These are phyloP conservation scores for Cercophora newfieldiana DNA, from an alignment of 495 filamentous ascomycete genomes.

Conservation along the genomic window DNA sequence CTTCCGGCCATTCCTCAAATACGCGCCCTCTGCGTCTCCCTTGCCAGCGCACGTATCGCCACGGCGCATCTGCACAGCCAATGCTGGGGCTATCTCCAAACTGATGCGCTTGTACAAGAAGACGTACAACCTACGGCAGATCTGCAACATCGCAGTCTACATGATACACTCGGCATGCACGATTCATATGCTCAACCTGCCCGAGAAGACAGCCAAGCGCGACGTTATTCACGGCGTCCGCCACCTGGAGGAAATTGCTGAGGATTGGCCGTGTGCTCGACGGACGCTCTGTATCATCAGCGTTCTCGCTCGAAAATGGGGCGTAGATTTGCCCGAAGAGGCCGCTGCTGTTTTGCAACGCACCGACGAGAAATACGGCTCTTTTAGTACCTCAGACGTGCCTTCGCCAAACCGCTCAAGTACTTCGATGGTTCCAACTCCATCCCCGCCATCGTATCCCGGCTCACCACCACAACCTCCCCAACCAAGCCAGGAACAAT, in stretches of 20 bases:
- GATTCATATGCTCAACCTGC: conserved; percentile 89
- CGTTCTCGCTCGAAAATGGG: conserved; percentile 85
- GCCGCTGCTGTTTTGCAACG: conserved; percentile 71
- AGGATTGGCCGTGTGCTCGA: conserved; percentile 88
- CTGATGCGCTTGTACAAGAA: conserved; percentile 91
- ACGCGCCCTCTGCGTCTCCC: conserved; percentile 74
- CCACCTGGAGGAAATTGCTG: conserved; percentile 92
- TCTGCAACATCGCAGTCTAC: conserved; percentile 94
- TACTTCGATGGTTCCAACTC: conserved; percentile 18
- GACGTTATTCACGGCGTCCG: conserved; percentile 90
- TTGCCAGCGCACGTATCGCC: conserved; percentile 88
- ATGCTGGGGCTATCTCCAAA: conserved; percentile 86
- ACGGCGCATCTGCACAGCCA: conserved; percentile 84
- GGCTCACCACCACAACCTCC: conserved; percentile 24
- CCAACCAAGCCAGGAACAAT: conserved; percentile 24
- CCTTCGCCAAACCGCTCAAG: conserved; percentile 46
- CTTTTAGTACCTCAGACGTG: conserved; percentile 57
- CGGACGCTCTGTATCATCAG: conserved; percentile 83
- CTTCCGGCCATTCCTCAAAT: conserved; percentile 94
- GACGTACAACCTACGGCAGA: conserved; percentile 84
- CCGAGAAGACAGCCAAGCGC: conserved; percentile 81
- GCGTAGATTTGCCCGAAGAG: conserved; percentile 81
- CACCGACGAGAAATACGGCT: conserved; percentile 55
- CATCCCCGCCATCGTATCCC: conserved; percentile 32
- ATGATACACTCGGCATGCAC: conserved; percentile 92